These are phyloP conservation scores for Coffea humblotiana DNA, from an alignment of 305 asterid species.

Conservation along the genomic window DNA sequence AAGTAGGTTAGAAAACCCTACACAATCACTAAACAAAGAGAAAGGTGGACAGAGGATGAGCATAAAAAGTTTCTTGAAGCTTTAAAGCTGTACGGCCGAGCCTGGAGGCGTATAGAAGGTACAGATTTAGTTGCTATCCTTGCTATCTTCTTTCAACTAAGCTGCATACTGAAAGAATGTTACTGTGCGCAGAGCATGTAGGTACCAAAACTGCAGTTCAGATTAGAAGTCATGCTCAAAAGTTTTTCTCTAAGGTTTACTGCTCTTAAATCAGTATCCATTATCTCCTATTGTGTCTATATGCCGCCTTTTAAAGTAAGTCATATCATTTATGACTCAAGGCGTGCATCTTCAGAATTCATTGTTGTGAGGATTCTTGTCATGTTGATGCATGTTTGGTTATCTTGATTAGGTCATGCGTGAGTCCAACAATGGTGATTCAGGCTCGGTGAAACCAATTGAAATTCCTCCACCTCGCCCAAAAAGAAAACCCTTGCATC, in stretches of 20 bases:
- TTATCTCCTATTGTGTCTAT: conserved; percentile 42
- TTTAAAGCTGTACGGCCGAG: conserved; percentile 42
- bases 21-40: conserved; percentile 50
- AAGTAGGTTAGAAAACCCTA: conserved; percentile 45
- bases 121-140: background rate
- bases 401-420: conserved; percentile 60
- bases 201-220: conserved; percentile 93
- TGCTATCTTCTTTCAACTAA: background rate
- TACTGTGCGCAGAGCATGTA: conserved; percentile 64
- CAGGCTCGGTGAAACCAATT: conserved; percentile 44
- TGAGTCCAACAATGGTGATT: conserved; percentile 51
- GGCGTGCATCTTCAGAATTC: conserved; percentile 33
- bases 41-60: conserved; percentile 52
- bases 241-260: conserved; percentile 89
- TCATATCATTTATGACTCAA: conserved; percentile 48
- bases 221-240: conserved; percentile 97
- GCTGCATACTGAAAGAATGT: conserved; percentile 1
- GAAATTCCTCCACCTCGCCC: conserved; percentile 98
- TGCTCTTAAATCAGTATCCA: conserved; percentile 35
- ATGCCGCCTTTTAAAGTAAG: conserved; percentile 46
- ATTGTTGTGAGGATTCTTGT: background rate
- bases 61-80: conserved; percentile 50
- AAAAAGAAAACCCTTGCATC: conserved; percentile 89
- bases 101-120: conserved; percentile 59
- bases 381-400: conserved; percentile 9